A percentile compares a stretch with the other conserved stretches of the same genome.
These are phyloP conservation scores for Populus davidiana DNA, from an alignment of 345 rosid species.

Conservation along the genomic window DNA sequence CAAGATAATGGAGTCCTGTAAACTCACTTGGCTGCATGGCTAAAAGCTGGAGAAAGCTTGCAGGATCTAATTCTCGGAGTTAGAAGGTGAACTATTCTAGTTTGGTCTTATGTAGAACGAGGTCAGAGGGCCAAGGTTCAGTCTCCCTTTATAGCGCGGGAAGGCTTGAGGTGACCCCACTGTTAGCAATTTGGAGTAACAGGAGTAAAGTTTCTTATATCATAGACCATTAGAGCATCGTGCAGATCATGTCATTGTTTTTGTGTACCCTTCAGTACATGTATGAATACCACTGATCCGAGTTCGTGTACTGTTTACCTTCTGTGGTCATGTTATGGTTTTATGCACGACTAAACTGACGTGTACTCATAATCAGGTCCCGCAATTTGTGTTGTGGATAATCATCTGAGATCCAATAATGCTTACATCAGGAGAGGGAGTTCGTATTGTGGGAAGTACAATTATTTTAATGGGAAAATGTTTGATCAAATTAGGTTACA, in stretches of 20 bases:
- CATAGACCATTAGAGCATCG: conserved; percentile 23
- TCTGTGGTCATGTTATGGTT: conserved; percentile 14
- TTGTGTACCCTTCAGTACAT: conserved; percentile 16
- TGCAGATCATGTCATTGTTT: conserved; percentile 33
- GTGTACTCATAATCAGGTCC: conserved; percentile 7
- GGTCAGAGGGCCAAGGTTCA: conserved; percentile 30
- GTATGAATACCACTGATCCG: conserved; percentile 6
- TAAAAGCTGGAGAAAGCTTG: conserved; percentile 4
- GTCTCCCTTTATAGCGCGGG: conserved; percentile 44
- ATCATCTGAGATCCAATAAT: conserved; percentile 36
- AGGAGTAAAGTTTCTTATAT: conserved; percentile 9
- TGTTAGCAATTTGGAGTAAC: conserved; percentile 31
- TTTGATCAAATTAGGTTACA: conserved; percentile 26
- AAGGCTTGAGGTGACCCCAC: conserved; percentile 47
- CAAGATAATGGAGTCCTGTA: conserved; percentile 44
- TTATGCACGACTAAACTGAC: conserved; percentile 20
- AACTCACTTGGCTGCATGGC: conserved; percentile 61
- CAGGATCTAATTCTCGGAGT: neutral
- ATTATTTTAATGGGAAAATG: conserved; percentile 47
- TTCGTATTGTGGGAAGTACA: conserved; percentile 44
- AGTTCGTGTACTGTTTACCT: conserved; percentile 6
- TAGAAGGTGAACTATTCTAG: neutral
- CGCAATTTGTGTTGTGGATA: conserved; percentile 43
- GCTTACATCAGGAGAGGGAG: conserved; percentile 49
- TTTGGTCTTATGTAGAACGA: conserved; percentile 19